Conservation (phyloP, 768 basidiomycete species). For the Calocybe cyanea region DNA sequence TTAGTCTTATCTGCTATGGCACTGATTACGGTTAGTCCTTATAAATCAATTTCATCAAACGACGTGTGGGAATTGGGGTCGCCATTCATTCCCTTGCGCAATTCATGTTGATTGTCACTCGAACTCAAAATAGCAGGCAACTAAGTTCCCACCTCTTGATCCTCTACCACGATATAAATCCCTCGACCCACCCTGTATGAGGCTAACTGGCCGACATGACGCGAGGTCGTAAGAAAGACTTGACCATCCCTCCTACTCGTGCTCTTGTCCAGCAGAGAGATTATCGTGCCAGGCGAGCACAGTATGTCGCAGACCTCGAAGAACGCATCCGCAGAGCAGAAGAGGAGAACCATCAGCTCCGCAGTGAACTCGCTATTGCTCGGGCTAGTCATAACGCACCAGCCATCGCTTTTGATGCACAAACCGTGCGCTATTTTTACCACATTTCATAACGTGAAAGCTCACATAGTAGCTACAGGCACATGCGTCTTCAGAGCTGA, state of each 20-base stretch:
- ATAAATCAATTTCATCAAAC: constrained; percentile 21
- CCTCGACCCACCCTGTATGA: constrained; percentile 12
- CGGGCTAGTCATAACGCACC: constrained; percentile 34
- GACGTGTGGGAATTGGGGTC: constrained; percentile 18
- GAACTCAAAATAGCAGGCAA: constrained; percentile 9
- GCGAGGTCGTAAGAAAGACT: constrained; percentile 63
- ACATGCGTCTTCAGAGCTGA: constrained; percentile 49
- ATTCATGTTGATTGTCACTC: constrained; percentile 28
- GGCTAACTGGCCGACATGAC: constrained; percentile 38
- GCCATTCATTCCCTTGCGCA: constrained; percentile 34
- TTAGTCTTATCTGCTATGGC: constrained; percentile 14
- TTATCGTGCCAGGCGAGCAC: constrained; percentile 59
- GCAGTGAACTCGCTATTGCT: constrained; percentile 42
- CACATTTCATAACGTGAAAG: constrained; percentile 5
- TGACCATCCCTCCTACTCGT: constrained; percentile 54
- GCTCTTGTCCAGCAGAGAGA: constrained; percentile 61
- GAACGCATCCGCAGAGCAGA: constrained; percentile 49
- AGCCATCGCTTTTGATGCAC: constrained; percentile 21
- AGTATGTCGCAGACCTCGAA: constrained; percentile 54
- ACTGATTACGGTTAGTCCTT: constrained; percentile 18
- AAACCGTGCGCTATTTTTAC: constrained; percentile 26
- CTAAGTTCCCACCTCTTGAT: constrained; percentile 8
- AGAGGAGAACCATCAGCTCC: constrained; percentile 49
- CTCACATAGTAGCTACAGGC: constrained; percentile 30
- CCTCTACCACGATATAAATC: constrained; percentile 11